phyloP scores from a whole-genome alignment of 208 protist species.

The Zelonia costaricensis region DNA sequence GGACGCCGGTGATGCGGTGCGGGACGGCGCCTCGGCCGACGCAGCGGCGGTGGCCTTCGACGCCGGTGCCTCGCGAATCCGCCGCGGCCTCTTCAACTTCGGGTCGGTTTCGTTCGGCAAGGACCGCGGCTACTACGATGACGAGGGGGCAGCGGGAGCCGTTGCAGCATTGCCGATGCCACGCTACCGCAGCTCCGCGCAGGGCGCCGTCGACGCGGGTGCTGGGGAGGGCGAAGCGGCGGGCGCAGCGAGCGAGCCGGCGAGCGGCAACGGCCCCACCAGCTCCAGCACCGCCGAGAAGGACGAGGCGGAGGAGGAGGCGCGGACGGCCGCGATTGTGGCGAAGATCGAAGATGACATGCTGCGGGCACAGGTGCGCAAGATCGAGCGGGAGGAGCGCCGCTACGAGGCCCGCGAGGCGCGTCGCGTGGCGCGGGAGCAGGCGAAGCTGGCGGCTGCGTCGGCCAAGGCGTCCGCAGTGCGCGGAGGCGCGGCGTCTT shows the following conservation, averaged over 20 bases:
- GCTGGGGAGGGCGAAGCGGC: not conserved
- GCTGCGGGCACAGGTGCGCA: slow-evolving; percentile 1
- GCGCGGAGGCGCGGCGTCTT: no score
- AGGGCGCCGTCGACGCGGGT: not conserved
- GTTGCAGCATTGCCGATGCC: no score
- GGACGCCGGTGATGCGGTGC: no score
- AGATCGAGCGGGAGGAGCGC: slow-evolving; percentile 3
- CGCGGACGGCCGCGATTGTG: no score
- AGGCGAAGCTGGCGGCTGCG: not conserved
- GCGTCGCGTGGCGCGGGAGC: slow-evolving; percentile 2
- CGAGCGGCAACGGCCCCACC: not conserved
- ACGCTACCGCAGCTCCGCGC: no score
- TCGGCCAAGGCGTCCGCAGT: not conserved
- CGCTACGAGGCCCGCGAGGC: slow-evolving; percentile 2
- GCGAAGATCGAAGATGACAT: slow-evolving; percentile 18
- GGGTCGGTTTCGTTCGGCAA: slow-evolving; percentile 7
- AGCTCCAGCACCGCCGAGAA: not conserved
- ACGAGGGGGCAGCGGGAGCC: no score
- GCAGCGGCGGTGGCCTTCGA: not conserved
- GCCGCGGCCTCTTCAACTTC: slow-evolving; percentile 15
- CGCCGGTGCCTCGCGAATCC: not conserved
- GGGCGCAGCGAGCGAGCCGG: not conserved
- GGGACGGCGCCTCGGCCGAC: not conserved
- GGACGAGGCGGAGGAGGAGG: slow-evolving; percentile 10
- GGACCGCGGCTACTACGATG: slow-evolving; percentile 5